phyloP scores from a whole-genome alignment of 2,329 filamentous ascomycete genomes.

The Ophioceras dolichostomum region DNA sequence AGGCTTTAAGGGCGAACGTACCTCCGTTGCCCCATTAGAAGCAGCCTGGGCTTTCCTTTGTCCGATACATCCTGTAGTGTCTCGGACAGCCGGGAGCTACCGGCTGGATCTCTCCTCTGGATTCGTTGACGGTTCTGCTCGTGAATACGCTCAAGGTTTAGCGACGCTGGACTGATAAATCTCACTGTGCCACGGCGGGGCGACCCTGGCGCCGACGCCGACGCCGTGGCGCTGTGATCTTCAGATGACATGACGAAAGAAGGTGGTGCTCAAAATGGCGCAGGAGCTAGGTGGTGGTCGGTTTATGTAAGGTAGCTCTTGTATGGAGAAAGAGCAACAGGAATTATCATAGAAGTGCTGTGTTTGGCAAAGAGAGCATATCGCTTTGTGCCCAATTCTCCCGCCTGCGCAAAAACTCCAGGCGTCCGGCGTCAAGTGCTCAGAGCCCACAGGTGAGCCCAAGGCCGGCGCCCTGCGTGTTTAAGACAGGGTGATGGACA shows the following conservation, averaged over 20 bases:
- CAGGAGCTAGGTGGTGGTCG: no score
- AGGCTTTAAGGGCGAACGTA: slow-evolving; percentile 37
- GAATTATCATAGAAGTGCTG: no score
- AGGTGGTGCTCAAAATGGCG: no score
- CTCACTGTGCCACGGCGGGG: slow-evolving; percentile 17
- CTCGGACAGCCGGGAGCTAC: slow-evolving; percentile 24
- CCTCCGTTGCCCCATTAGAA: slow-evolving; percentile 95
- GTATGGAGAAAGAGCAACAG: no score
- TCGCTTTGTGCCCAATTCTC: no score
- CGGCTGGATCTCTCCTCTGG: slow-evolving; percentile 32
- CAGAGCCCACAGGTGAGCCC: no score
- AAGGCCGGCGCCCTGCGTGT: no score
- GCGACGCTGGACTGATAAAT: slow-evolving; percentile 42
- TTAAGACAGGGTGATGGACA: not conserved
- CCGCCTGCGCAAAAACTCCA: no score
- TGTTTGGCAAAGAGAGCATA: no score
- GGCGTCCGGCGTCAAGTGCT: not conserved
- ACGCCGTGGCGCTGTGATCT: slow-evolving; percentile 7
- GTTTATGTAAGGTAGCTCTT: no score
- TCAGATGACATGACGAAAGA: slow-evolving; percentile 12
- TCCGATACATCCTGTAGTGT: slow-evolving; percentile 30
- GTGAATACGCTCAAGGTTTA: slow-evolving; percentile 51
- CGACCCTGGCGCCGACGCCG: not conserved
- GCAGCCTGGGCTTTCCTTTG: slow-evolving; percentile 67
- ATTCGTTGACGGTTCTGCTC: slow-evolving; percentile 46